phyloP scores from a whole-genome alignment of 768 basidiomycete genomes.

The Boletus edulis region DNA sequence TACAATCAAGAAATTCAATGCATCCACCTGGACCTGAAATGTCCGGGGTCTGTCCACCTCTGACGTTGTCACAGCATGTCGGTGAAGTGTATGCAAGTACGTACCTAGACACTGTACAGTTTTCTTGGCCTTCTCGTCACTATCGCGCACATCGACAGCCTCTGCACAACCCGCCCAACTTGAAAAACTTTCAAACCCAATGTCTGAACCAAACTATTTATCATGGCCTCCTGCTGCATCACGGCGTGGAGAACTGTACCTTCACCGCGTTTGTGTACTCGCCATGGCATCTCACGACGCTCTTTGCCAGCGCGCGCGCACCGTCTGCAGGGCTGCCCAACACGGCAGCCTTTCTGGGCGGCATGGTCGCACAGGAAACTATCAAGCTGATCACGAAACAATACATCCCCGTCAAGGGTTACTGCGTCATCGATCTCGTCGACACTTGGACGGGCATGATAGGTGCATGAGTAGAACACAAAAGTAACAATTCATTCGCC shows the following conservation, averaged over 20 bases:
- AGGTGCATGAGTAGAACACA: slow-evolving; percentile 12
- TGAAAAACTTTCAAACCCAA: no score
- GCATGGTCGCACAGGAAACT: slow-evolving; percentile 91
- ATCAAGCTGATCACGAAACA: slow-evolving; percentile 98
- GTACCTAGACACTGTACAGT: no score
- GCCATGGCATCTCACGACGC: neutral
- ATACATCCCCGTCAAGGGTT: slow-evolving; percentile 87
- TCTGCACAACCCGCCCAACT: no score
- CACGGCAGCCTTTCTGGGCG: slow-evolving; percentile 90
- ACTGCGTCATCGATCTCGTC: slow-evolving; percentile 81
- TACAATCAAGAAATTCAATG: no score
- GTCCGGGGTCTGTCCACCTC: no score
- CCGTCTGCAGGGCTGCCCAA: slow-evolving; percentile 88
- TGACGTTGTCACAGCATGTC: no score
- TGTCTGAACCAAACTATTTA: no score
- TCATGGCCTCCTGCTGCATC: no score
- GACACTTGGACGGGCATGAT: slow-evolving; percentile 72
- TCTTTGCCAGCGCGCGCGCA: slow-evolving; percentile 57
- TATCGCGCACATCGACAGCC: no score
- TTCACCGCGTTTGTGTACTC: neutral
- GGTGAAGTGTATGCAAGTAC: no score
- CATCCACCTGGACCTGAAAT: no score
- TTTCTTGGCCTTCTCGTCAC: no score
- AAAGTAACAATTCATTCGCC: neutral
- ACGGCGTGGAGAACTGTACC: slow-evolving; percentile 83